These are phyloP conservation scores for Pichia sp. DNA, from an alignment of 1,139 yeast genomes.

Conservation along the genomic window DNA sequence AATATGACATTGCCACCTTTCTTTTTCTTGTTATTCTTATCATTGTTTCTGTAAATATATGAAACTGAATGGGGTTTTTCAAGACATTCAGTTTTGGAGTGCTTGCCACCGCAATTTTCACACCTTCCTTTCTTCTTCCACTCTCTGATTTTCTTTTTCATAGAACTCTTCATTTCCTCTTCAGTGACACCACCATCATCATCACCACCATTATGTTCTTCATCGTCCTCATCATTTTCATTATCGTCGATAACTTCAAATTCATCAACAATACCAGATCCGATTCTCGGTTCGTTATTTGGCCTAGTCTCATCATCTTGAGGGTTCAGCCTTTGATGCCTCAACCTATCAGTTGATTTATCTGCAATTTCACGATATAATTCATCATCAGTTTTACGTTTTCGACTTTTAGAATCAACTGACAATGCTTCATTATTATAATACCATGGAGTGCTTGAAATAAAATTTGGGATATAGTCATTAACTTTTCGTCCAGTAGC, in stretches of 20 bases:
- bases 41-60: conserved; percentile 21
- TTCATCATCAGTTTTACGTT: conserved; percentile 22
- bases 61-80: conserved; percentile 40
- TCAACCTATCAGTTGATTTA: conserved; percentile 35
- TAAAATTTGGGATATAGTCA: conserved; percentile 40
- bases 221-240: conserved; percentile 6
- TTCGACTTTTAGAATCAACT: conserved; percentile 23
- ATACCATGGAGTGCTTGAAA: conserved; percentile 49
- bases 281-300: conserved; percentile 31
- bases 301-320: conserved; percentile 22
- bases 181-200: too few species aligned
- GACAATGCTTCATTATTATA: conserved; percentile 25
- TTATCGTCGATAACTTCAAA: conserved; percentile 17
- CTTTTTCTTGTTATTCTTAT: conserved; percentile 21
- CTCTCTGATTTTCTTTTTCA: conserved; percentile 20
- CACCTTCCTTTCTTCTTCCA: conserved; percentile 37
- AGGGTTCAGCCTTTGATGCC: conserved; percentile 44
- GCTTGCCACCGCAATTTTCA: conserved; percentile 48
- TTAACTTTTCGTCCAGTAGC: conserved; percentile 31
- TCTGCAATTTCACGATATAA: conserved; percentile 19
- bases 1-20: conserved; percentile 5
- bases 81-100: conserved; percentile 42
- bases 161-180: conserved; percentile 10
- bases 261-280: conserved; percentile 34
- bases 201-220: conserved; percentile 9